Conservation (phyloP, 2,329 filamentous ascomycete genomes). For the Cytospora schulzeri region DNA sequence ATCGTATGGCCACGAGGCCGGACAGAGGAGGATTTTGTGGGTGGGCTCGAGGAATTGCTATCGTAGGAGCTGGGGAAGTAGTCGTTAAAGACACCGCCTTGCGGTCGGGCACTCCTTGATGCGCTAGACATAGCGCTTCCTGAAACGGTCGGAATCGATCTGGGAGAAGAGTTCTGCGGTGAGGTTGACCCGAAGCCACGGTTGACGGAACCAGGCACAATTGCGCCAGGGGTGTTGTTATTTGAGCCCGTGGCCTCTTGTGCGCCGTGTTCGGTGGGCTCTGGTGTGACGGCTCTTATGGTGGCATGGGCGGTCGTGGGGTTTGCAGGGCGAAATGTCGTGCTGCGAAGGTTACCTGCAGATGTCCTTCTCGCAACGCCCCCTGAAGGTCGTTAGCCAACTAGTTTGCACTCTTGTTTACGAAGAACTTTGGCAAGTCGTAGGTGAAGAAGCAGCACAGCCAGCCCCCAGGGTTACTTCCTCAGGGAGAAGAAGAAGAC, state of each 20-base stretch:
- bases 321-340: slow-evolving; percentile 34
- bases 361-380: slow-evolving; percentile 31
- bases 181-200: slow-evolving; percentile 42
- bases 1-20: slow-evolving; percentile 61
- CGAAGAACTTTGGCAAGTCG: not conserved
- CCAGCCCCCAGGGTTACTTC: not conserved
- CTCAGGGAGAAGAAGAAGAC: not conserved
- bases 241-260: slow-evolving; percentile 32
- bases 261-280: slow-evolving; percentile 45
- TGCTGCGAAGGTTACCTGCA: slow-evolving; percentile 33
- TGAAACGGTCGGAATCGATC: slow-evolving; percentile 45
- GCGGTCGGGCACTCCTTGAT: slow-evolving; percentile 38
- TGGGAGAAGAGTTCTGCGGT: slow-evolving; percentile 48
- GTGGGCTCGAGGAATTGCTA: slow-evolving; percentile 46
- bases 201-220: slow-evolving; percentile 29
- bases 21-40: slow-evolving; percentile 42
- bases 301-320: slow-evolving; percentile 41
- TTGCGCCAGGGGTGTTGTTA: slow-evolving; percentile 13
- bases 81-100: slow-evolving; percentile 65
- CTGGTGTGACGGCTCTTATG: slow-evolving; percentile 69
- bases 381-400: slow-evolving; percentile 12
- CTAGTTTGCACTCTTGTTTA: not conserved
- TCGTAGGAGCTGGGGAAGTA: slow-evolving; percentile 54
- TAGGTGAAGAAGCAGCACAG: not conserved
- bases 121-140: slow-evolving; percentile 40